Base-by-base conservation (phyloP, 768 basidiomycete genomes). In the Leucogyrophana mollusca region DNA sequence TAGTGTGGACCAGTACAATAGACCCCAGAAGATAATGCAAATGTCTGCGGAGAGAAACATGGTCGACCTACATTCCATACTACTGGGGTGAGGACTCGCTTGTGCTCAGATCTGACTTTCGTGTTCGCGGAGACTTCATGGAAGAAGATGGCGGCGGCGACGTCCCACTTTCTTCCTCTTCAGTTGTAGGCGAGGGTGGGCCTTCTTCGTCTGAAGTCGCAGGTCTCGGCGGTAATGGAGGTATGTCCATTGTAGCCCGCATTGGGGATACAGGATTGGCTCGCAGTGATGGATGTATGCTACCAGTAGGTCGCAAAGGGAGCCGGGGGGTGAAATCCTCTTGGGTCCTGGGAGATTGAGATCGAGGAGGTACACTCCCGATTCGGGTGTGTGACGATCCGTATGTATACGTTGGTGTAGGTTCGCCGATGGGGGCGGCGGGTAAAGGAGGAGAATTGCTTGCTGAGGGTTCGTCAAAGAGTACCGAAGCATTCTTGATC, bases 221-320 rank as follows among this genome's bases (percentile, higher is more conserved):
- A 7, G 56, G 40, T 38, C 61, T 62, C 23, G 56, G 51, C 13
- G 62, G 61, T 20, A 65, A 35, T 2, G 64, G 52, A 61, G 62
- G 51, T 47, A 64, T 46, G 38, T 65, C 59, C 56, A 60, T 62
- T 9, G 56, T 68, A 33, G 71, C 73, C 53, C 67, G 68, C 16
- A 60, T 73, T 4, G 85, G 81, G 1, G 80, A 74, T 27, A 68
- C 60, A 14, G 73, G 70, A 57, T 74, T 74, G 8, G 72, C 70
- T 21, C 87, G 79, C 18, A 80, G 69, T 10, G 87, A 89, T 10
- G 88, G 89, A 53, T 91, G 89, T 43, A 91, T 90, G 57, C 88
- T 90, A 37, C 73, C 77, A 11, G 77, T 68, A 3, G 89, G 89
- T 21, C 85, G 78, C 4, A 76, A 57, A 6, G 89, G 88, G 17